These are phyloP conservation scores for Ophiostoma australiae DNA, from an alignment of 2,329 filamentous ascomycete species.

Conservation along the genomic window DNA sequence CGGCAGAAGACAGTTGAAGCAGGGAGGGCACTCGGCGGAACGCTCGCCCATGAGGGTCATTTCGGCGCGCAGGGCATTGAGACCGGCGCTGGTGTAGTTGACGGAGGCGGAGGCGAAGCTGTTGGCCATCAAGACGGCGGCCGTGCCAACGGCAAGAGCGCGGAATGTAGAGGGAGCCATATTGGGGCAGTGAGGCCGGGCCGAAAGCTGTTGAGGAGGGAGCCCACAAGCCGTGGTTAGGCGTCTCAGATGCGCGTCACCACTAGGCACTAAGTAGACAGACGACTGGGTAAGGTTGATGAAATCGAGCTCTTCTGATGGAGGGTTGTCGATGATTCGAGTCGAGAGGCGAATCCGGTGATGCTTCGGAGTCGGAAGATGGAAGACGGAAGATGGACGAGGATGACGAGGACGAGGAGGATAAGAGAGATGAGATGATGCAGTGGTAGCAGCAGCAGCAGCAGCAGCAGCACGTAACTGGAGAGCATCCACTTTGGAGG, in stretches of 20 bases:
- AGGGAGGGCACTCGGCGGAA: slow-evolving; percentile 74
- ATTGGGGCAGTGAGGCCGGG: background rate
- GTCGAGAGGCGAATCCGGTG: background rate
- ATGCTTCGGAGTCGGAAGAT: background rate
- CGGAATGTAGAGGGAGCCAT: slow-evolving; percentile 33
- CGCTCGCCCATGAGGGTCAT: slow-evolving; percentile 63
- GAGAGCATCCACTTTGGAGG: slow-evolving; percentile 9
- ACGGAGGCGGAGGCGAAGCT: slow-evolving; percentile 37
- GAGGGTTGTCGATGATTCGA: background rate
- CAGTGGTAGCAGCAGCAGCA: background rate
- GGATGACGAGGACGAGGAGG: background rate
- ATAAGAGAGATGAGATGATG: slow-evolving; percentile 19
- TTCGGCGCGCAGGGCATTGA: slow-evolving; percentile 59
- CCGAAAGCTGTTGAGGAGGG: background rate
- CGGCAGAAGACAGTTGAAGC: slow-evolving; percentile 95
- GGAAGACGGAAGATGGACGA: slow-evolving; percentile 6
- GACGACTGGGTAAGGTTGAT: background rate
- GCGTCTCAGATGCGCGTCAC: slow-evolving; percentile 4
- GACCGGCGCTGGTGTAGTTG: slow-evolving; percentile 51
- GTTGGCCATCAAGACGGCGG: slow-evolving; percentile 37
- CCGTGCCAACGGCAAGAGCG: slow-evolving; percentile 39
- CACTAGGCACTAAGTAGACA: background rate
- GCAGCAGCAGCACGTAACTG: background rate
- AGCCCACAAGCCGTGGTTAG: background rate
- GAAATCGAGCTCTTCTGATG: background rate